phyloP scores from a whole-genome alignment of 2,329 filamentous ascomycete species.

The Cercospora sp. region DNA sequence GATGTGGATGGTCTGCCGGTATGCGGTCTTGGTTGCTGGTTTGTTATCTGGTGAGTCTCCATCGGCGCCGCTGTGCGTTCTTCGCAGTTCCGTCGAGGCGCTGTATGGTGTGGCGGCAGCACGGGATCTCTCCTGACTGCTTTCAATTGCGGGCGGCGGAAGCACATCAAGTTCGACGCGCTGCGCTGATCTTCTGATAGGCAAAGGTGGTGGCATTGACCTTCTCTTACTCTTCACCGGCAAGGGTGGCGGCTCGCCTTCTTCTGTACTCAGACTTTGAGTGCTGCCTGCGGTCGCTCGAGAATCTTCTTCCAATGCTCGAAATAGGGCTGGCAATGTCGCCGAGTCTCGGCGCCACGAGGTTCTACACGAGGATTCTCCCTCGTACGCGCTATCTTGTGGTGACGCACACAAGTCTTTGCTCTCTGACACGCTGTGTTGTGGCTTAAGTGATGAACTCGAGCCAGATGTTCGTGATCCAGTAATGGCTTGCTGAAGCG shows the following conservation, averaged over 20 bases:
- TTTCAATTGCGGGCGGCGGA: slow-evolving; percentile 25
- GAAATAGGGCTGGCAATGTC: slow-evolving; percentile 30
- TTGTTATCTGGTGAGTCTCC: slow-evolving; percentile 18
- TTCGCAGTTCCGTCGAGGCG: slow-evolving; percentile 17
- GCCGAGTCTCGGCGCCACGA: slow-evolving; percentile 30
- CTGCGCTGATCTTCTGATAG: slow-evolving; percentile 6
- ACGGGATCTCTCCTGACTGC: slow-evolving; percentile 1
- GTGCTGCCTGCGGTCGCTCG: slow-evolving; percentile 20
- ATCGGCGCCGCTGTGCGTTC: slow-evolving; percentile 17
- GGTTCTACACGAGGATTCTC: slow-evolving; percentile 10
- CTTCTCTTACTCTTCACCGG: slow-evolving; percentile 6
- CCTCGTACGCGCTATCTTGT: slow-evolving; percentile 25
- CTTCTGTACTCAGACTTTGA: background rate
- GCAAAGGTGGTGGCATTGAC: slow-evolving; percentile 1
- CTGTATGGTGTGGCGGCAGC: slow-evolving; percentile 25
- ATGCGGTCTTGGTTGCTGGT: background rate
- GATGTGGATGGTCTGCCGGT: slow-evolving; percentile 11
- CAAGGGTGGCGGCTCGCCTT: background rate
- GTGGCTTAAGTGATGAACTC: slow-evolving; percentile 24
- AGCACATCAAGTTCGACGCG: slow-evolving; percentile 5
- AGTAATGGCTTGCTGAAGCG: slow-evolving; percentile 4
- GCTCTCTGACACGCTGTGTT: slow-evolving; percentile 23
- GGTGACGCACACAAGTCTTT: slow-evolving; percentile 16
- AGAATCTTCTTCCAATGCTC: slow-evolving; percentile 22
- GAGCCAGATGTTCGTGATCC: slow-evolving; percentile 31